Evolutionary conservation across 306 rosid species (phyloP).

Genomic region (Lithocarpus polystachyus): DNA sequence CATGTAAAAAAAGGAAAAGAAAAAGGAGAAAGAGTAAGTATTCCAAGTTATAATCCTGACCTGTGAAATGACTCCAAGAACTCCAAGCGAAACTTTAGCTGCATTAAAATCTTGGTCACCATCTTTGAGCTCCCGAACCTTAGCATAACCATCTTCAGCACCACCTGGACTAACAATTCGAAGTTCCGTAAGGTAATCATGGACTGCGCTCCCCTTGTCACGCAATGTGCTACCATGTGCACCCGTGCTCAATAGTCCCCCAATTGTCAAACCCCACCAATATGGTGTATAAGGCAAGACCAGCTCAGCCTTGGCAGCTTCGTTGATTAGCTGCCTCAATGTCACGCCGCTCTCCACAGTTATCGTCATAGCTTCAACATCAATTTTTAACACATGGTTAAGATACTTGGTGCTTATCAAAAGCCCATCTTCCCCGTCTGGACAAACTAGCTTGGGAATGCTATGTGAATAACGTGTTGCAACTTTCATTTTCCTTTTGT

Average conservation of each 20-base stretch:
- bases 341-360: slow-evolving; percentile 68
- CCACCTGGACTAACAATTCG: slow-evolving; percentile 51
- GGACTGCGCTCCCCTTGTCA: slow-evolving; percentile 73
- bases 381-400: slow-evolving; percentile 34
- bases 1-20: too few relatives aligned
- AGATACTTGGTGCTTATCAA: slow-evolving; percentile 72
- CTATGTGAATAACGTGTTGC: slow-evolving; percentile 65
- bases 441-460: slow-evolving; percentile 74
- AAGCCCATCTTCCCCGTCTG: slow-evolving; percentile 49
- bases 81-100: slow-evolving; percentile 81
- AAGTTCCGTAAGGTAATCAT: slow-evolving; percentile 56
- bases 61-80: slow-evolving; percentile 84
- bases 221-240: slow-evolving; percentile 87
- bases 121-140: slow-evolving; percentile 33
- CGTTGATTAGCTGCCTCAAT: slow-evolving; percentile 43
- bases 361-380: slow-evolving; percentile 39
- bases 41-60: slow-evolving; percentile 17
- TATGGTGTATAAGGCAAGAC: slow-evolving; percentile 68
- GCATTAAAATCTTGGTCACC: slow-evolving; percentile 58
- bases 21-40: too few relatives aligned
- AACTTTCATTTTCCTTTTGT: slow-evolving; percentile 45
- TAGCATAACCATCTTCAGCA: slow-evolving; percentile 52
- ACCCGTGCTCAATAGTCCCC: slow-evolving; percentile 76
- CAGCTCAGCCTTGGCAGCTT: slow-evolving; percentile 55
- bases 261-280: slow-evolving; percentile 85